Conservation (phyloP, 1,284 basidiomycete species). For the Termitomyces sp. region DNA sequence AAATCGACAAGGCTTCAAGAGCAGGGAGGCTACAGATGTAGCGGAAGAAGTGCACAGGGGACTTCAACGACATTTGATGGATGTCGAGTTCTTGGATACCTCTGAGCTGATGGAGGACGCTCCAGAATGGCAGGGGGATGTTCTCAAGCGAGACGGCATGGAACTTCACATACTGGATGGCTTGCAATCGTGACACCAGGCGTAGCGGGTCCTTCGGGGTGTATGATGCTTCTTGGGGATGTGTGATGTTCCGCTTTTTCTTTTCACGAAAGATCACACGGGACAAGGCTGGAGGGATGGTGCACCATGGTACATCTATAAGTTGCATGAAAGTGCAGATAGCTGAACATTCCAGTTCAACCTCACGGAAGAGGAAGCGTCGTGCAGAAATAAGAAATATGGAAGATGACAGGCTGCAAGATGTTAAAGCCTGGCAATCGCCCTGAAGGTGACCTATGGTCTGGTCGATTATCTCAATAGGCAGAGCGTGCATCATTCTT, state of each 20-base stretch:
- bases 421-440: conserved; percentile 19
- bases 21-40: conserved; percentile 23
- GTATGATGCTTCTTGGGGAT: conserved; percentile 10
- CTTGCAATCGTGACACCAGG: conserved; percentile 18
- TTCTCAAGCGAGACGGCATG: conserved; percentile 20
- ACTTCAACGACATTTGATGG: conserved; percentile 20
- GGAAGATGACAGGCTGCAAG: conserved; percentile 23
- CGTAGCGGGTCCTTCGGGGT: conserved; percentile 12
- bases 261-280: conserved; percentile 16
- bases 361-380: conserved; percentile 22
- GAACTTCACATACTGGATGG: conserved; percentile 22
- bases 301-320: conserved; percentile 23
- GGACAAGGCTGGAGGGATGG: conserved; percentile 18
- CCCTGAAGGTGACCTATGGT: conserved; percentile 23
- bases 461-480: conserved; percentile 24
- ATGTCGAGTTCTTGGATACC: conserved; percentile 22
- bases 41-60: conserved; percentile 21
- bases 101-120: conserved; percentile 20
- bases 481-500: conserved; percentile 13
- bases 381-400: conserved; percentile 19
- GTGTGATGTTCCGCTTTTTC: not conserved
- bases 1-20: conserved; percentile 21
- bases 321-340: conserved; percentile 21
- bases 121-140: conserved; percentile 24
- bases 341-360: conserved; percentile 18